A percentile compares a stretch with the other conserved stretches of the same genome.
phyloP scores from a whole-genome alignment of 2,329 filamentous ascomycete genomes.

The Paracorniculantispora psalliotae region DNA sequence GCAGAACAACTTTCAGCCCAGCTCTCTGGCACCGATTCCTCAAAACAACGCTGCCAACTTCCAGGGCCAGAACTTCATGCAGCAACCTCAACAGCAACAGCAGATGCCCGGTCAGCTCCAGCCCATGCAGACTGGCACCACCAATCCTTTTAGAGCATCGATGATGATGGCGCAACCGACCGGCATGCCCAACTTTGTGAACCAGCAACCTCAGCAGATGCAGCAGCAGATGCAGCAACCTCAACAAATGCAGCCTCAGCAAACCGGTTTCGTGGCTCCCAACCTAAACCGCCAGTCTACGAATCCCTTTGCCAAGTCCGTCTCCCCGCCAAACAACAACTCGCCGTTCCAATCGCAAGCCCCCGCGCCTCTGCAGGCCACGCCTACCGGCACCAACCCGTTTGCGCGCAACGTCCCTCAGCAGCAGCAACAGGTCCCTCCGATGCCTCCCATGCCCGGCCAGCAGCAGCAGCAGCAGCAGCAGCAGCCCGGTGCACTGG shows the following conservation, averaged over 20 bases:
- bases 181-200: constrained; percentile 32
- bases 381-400: constrained; percentile 54
- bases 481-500: constrained; percentile 48
- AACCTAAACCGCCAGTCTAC: constrained; percentile 61
- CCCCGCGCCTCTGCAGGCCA: constrained; percentile 40
- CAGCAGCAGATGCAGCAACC: background rate
- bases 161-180: constrained; percentile 64
- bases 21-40: constrained; percentile 50
- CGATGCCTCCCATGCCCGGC: constrained; percentile 1
- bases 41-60: constrained; percentile 52
- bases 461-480: constrained; percentile 29
- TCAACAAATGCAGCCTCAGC: background rate
- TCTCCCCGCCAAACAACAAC: constrained; percentile 24
- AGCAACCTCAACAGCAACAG: constrained; percentile 18
- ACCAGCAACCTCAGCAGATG: constrained; percentile 18
- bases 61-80: constrained; percentile 29
- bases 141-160: constrained; percentile 92
- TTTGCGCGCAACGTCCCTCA: constrained; percentile 45
- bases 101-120: constrained; percentile 21
- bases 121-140: constrained; percentile 39
- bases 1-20: constrained; percentile 43
- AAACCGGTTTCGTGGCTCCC: constrained; percentile 26
- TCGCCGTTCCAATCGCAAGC: constrained; percentile 42
- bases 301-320: constrained; percentile 76
- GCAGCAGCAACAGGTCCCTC: constrained; percentile 8